Conservation (phyloP, 352 stramenopile genomes). For the Phytophthora sojae region DNA sequence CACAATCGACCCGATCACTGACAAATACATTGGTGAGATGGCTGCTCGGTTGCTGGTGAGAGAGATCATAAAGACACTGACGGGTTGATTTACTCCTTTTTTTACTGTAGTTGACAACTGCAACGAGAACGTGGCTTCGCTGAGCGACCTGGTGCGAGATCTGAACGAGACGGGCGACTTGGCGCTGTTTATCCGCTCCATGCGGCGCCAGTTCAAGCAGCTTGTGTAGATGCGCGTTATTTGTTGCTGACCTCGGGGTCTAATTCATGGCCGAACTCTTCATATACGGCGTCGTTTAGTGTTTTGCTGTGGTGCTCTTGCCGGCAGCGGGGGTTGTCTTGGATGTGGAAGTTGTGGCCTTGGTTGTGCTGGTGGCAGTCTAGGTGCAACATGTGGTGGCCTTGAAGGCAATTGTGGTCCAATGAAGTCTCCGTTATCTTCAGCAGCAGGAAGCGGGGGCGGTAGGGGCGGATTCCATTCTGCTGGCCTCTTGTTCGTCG, state of each 20-base stretch:
- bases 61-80: neutral
- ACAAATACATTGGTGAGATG: constrained; percentile 67
- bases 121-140: constrained; percentile 52
- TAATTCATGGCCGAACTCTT: constrained; percentile 23
- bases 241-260: neutral
- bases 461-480: constrained; percentile 17
- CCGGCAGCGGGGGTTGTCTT: neutral
- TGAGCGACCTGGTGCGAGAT: constrained; percentile 60
- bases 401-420: constrained; percentile 48
- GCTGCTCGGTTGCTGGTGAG: neutral
- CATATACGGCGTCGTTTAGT: constrained; percentile 57
- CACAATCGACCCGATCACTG: constrained; percentile 63
- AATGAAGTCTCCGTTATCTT: constrained; percentile 45
- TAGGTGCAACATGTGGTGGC: constrained; percentile 1
- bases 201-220: constrained; percentile 82
- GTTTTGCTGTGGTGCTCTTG: constrained; percentile 23
- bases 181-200: constrained; percentile 78
- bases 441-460: constrained; percentile 11
- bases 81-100: neutral
- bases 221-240: constrained; percentile 41
- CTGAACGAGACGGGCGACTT: constrained; percentile 78
- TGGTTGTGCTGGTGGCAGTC: neutral
- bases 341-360: neutral
- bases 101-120: constrained; percentile 67
- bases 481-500: constrained; percentile 1